Percentiles rank a stretch among this genome's conserved stretches.
Evolutionary conservation across 352 stramenopile species (phyloP).

Genomic region (Pythium oligandrum): DNA sequence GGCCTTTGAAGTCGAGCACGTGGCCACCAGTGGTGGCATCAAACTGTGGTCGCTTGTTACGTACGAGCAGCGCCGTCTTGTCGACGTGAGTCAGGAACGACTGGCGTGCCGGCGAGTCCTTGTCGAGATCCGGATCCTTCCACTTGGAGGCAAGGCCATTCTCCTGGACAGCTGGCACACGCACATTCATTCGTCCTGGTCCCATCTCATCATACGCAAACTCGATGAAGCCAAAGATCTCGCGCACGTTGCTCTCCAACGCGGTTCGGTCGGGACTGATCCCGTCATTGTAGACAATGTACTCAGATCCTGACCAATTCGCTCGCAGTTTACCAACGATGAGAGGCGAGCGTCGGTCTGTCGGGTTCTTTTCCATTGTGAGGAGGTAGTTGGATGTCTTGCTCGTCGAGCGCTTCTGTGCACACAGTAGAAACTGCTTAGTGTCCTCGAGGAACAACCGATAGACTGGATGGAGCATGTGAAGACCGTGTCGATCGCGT

Average conservation of each 20-base stretch:
- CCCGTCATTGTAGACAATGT: slow-evolving; percentile 51
- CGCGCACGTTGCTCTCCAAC: slow-evolving; percentile 37
- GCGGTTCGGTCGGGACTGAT: slow-evolving; percentile 42
- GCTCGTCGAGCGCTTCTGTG: slow-evolving; percentile 43
- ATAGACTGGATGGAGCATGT: slow-evolving; percentile 50
- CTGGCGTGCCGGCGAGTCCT: slow-evolving; percentile 1
- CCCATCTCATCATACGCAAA: slow-evolving; percentile 75
- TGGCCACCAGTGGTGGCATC: slow-evolving; percentile 44
- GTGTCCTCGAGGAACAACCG: slow-evolving; percentile 47
- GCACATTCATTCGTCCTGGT: slow-evolving; percentile 37
- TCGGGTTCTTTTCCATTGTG: slow-evolving; percentile 35
- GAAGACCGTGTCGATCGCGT: slow-evolving; percentile 41
- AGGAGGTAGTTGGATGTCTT: slow-evolving; percentile 65
- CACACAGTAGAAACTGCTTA: slow-evolving; percentile 45
- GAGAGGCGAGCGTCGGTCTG: slow-evolving; percentile 29
- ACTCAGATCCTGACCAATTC: slow-evolving; percentile 64
- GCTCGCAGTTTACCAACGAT: slow-evolving; percentile 52
- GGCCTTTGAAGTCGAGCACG: slow-evolving; percentile 60
- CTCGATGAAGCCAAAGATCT: slow-evolving; percentile 40
- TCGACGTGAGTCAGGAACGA: slow-evolving; percentile 50
- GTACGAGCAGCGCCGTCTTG: slow-evolving; percentile 52
- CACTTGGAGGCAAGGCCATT: slow-evolving; percentile 18
- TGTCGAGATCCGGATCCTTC: slow-evolving; percentile 24
- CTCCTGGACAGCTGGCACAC: slow-evolving; percentile 33
- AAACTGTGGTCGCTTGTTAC: slow-evolving; percentile 86